Evolutionary conservation across 495 filamentous ascomycete genomes (phyloP).

Genomic region (Podospora sp.): DNA sequence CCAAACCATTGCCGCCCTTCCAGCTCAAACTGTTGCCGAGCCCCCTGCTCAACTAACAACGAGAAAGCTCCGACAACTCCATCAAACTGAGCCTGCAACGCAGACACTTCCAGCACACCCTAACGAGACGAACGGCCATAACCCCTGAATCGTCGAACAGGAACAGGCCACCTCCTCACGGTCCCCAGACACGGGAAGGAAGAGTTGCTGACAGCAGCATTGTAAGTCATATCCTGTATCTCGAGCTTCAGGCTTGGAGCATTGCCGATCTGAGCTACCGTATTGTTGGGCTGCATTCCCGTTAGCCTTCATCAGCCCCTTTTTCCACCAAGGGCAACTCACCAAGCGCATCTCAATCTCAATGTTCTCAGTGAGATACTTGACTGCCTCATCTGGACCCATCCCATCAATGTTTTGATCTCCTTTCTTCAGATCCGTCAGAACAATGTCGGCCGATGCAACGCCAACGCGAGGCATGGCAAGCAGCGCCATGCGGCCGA

Average conservation of each 20-base stretch:
- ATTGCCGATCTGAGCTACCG: conserved; percentile 10
- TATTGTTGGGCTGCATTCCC: conserved; percentile 22
- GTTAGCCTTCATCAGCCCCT: not conserved
- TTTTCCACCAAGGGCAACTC: conserved; percentile 6
- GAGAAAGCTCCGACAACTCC: too few relatives aligned
- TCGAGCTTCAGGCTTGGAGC: conserved; percentile 31
- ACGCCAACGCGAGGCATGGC: conserved; percentile 25
- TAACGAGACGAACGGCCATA: too few relatives aligned
- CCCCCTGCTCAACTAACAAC: too few relatives aligned
- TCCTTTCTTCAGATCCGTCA: conserved; percentile 17
- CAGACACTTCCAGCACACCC: too few relatives aligned
- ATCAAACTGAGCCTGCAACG: too few relatives aligned
- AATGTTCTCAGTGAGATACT: conserved; percentile 28
- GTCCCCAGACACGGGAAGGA: conserved; percentile 29
- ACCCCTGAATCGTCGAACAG: not conserved
- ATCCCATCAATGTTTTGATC: conserved; percentile 19
- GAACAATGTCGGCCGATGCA: conserved; percentile 21
- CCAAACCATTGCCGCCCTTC: too few relatives aligned
- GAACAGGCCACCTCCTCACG: conserved; percentile 25
- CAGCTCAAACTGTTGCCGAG: too few relatives aligned
- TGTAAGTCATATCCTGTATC: conserved; percentile 26
- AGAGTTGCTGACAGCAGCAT: conserved; percentile 11
- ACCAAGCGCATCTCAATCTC: conserved; percentile 26
- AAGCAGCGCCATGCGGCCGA: conserved; percentile 29
- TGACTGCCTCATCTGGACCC: conserved; percentile 10